Base-by-base conservation (phyloP, 1,284 basidiomycete species). In the Melampsora americana region DNA sequence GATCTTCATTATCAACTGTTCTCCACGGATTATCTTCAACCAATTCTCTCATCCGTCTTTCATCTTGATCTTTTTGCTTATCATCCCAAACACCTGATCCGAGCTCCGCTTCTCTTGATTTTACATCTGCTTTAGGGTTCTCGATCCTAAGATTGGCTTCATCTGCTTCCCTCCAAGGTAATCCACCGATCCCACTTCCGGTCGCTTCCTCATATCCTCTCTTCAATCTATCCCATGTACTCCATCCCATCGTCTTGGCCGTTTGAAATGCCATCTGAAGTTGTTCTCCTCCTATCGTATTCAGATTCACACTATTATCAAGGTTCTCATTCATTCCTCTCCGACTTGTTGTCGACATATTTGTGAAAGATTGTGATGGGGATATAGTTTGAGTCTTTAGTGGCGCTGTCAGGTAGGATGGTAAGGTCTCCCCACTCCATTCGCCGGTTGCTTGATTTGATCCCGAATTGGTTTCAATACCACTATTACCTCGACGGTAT, bases 111-210 rank as follows among this genome's bases (percentile, higher is more conserved):
- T 53, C 50, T 23, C 50, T 20, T 53, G 18, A 3, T 53, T 20
- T 26, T 61, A 62, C n/a, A 30, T n/a, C 28, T 60, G 53, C 28
- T 70, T 30, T 56, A 50, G 67, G 39, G 62, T 44, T 9, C 71
- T 26, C 70, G 81, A 82, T 35, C 84, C 81, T 50, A 85, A 84
- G 61, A 82, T 80, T 16, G 80, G 78, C 20, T 82, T 66, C 62
- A n/a, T 69, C 50, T n/a, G 61, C 66, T 32, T 66, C 28, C 42
- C 28, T 66, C 53, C 73, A 62, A 32, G 56, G 23, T 30, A 61
- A 66, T 44, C 67, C 60, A 60, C 53, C 14, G 44, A 35, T 44
- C 18, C 69, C 39, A 69, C 77, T 30, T 64, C 67, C 48, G 60
- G 70, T 56, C 16, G 70, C 67, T 53, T 74, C 77, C 35, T 78